Evolutionary conservation across 352 stramenopile species (phyloP), one percentile per base, ranked within the genome.

Genomic region (Globisporangium takayamanum): DNA sequence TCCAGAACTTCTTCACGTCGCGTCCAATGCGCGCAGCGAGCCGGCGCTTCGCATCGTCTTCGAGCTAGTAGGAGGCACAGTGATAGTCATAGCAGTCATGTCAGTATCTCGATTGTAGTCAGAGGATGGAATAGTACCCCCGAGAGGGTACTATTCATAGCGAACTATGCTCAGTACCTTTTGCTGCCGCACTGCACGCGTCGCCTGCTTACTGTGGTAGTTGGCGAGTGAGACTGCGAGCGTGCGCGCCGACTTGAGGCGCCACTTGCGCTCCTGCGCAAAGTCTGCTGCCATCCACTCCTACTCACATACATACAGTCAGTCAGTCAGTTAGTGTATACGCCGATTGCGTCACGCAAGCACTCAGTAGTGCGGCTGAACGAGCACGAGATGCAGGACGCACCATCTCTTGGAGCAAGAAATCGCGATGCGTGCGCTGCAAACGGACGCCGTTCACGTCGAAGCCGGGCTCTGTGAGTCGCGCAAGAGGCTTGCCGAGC

Each of bases 281-380:
- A 98, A 98, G 60, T 98, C 94, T 1, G 88, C 85, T 5, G 91
- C 76, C 88, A 98, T 97, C 94, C 93, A 98, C 62, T 89, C 75
- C 79, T 73, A 49, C 26, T 26, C 11, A 22, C 52, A 56, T 5
- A n/a, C 5, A 26, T n/a, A 57, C 16, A 53, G 0, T 51, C 8
- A 61, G n/a, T n/a, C n/a, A n/a, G n/a, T n/a, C 22, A 55, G 7
- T 3, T 20, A 39, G 49, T 52, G 18, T 15, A 25, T 45, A 44
- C 12, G n/a, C 18, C 54, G 18, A 12, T 0, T 18, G 8, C 46
- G 8, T 50, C 5, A 16, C 12, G n/a, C 33, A 11, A 11, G 6
- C 33, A 39, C 10, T 7, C 33, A 11, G 4, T 7, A 39, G 7
- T 2, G 2, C 33, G 33, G 10, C 33, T 7, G 10, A 3, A 39